Base-by-base conservation (phyloP, 495 filamentous ascomycete species). In the Talaromyces wortmannii region DNA sequence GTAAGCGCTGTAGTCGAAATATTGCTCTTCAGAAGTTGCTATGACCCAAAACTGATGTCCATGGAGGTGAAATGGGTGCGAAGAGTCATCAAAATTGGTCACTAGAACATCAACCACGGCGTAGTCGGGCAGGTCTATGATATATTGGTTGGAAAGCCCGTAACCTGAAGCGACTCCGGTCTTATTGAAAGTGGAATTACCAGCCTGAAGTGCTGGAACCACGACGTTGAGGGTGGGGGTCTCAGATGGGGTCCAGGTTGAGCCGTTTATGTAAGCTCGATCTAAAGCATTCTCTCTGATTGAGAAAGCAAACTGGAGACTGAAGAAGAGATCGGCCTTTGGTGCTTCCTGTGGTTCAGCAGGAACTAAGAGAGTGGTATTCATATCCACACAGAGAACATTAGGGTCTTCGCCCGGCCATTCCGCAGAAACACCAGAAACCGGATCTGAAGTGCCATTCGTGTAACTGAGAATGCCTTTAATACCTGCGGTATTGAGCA, bases 31-130 rank as follows among this genome's bases (percentile, higher is more conserved):
- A 23, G 16, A 45, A 17, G 30, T 12, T 15, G 23, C 29, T n/a
- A 51, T 40, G 46, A 51, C 55, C 47, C 45, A 59, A 74, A 92
- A 94, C 55, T 83, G 78, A 69, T 94, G 90, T 1, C 90, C 90
- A 75, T 95, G 90, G 2, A 95, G 74, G 73, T 95, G 89, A 78
- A 92, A 92, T 0, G 91, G 91, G 64, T 95, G 90, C 17, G 77
- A 82, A 44, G 86, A 86, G 0, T 78, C 61, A 59, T 91, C 88
- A 10, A 76, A 61, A 63, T 92, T 95, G 80, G 92, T 92, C 8
- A 95, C 63, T 18, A 92, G 70, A 45, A 96, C 83, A 48, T 95
- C 86, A 46, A 95, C 78, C 7, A 90, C 36, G 36, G 36, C 68
- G 18, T 94, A 72, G 45, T 77, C 78, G 48, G 85, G 80, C 1